Percentiles rank a stretch among this genome's conserved stretches.
Conservation (phyloP, 2,329 filamentous ascomycete genomes). For the Penicillium sp. region DNA sequence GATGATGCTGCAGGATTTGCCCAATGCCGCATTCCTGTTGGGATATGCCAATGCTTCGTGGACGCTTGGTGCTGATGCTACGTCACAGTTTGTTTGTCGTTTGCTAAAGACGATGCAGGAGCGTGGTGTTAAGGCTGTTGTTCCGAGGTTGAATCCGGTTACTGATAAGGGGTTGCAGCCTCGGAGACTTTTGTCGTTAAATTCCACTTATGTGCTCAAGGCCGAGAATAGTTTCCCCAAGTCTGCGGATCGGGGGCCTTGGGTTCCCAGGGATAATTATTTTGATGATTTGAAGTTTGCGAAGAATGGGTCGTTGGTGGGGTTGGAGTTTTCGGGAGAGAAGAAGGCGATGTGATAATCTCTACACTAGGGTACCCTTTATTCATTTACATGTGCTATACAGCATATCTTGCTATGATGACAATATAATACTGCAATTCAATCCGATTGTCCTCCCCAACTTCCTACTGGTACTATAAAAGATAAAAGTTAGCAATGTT, state of each 20-base stretch:
- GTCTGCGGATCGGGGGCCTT: constrained; percentile 36
- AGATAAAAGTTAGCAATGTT: not conserved
- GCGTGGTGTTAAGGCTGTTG: constrained; percentile 9
- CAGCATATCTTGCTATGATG: not conserved
- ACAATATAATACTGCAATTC: not conserved
- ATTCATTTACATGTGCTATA: not conserved
- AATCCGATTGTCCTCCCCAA: not conserved
- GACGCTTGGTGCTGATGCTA: constrained; percentile 39
- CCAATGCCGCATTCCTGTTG: constrained; percentile 35
- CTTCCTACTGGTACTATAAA: not conserved
- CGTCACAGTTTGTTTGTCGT: constrained; percentile 28
- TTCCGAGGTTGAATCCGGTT: constrained; percentile 21
- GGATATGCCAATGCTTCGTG: constrained; percentile 39
- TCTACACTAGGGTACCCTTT: not conserved
- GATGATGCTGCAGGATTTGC: constrained; percentile 38
- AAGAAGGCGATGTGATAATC: not conserved
- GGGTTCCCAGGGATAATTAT: constrained; percentile 37
- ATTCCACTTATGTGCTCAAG: constrained; percentile 37
- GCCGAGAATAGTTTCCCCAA: constrained; percentile 34
- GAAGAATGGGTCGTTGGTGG: constrained; percentile 32
- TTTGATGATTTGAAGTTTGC: constrained; percentile 37
- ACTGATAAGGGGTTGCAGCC: constrained; percentile 18
- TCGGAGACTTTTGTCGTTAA: constrained; percentile 32
- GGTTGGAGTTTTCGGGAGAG: constrained; percentile 23
- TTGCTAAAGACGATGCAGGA: constrained; percentile 26